Evolutionary conservation across 2,329 filamentous ascomycete genomes (phyloP).

Genomic region (Fulvia fulva): DNA sequence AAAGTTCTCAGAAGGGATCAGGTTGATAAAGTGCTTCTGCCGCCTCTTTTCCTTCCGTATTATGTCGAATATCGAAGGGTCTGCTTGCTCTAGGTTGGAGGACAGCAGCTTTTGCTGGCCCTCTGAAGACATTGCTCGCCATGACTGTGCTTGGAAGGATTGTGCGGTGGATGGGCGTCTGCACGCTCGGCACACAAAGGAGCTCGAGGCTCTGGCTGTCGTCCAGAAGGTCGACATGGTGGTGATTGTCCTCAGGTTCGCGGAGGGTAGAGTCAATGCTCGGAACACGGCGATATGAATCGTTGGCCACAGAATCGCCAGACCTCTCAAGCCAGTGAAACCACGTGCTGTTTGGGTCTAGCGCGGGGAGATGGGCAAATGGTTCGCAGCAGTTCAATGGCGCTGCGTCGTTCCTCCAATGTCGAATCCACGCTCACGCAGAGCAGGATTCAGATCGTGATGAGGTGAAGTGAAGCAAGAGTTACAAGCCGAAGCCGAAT

Average conservation of each 20-base stretch:
- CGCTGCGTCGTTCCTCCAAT: not conserved
- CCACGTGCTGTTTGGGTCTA: not conserved
- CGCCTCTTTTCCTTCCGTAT: conserved; percentile 94
- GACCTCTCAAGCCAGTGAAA: not conserved
- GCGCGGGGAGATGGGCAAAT: not conserved
- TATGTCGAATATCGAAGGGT: conserved; percentile 82
- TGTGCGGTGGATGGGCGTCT: conserved; percentile 28
- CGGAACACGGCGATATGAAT: not conserved
- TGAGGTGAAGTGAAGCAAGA: not conserved
- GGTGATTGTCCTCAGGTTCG: not conserved
- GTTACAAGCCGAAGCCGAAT: not conserved
- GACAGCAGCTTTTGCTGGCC: conserved; percentile 65
- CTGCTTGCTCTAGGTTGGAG: conserved; percentile 73
- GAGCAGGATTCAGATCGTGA: not conserved
- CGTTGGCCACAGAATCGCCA: not conserved
- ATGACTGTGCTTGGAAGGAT: conserved; percentile 32
- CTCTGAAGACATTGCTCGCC: conserved; percentile 42
- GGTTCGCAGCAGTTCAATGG: not conserved
- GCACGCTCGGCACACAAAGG: conserved; percentile 32
- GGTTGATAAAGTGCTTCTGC: conserved; percentile 97
- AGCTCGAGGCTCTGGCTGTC: conserved; percentile 38
- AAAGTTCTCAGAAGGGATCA: conserved; percentile 94
- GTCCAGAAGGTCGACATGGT: conserved; percentile 42
- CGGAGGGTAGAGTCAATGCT: not conserved
- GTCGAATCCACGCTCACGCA: not conserved